Percentiles rank a stretch among this genome's conserved stretches.
These are phyloP conservation scores for Paracoccidioides brasiliensis DNA, from an alignment of 2,329 filamentous ascomycete genomes.

Conservation along the genomic window DNA sequence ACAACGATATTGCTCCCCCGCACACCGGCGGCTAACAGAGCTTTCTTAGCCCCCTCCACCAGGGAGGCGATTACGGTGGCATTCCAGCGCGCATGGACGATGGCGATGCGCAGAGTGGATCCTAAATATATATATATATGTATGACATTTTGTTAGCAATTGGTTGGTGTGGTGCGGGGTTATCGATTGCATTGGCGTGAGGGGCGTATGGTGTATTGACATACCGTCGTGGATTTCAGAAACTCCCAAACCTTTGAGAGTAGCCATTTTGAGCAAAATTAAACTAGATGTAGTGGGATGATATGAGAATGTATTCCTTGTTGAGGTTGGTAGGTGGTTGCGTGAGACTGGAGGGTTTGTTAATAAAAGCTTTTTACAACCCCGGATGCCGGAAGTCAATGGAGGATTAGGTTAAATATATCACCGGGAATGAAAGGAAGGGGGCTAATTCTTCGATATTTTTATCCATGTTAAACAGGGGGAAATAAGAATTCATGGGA, in stretches of 20 bases:
- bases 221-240: constrained; percentile 45
- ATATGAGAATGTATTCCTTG: too few relatives aligned
- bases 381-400: too few relatives aligned
- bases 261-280: constrained; percentile 32
- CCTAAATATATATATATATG: constrained; percentile 28
- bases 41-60: constrained; percentile 64
- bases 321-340: background rate
- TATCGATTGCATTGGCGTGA: background rate
- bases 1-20: constrained; percentile 76
- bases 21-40: constrained; percentile 66
- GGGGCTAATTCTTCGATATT: too few relatives aligned
- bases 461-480: too few relatives aligned
- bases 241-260: constrained; percentile 51
- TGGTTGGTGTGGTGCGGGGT: background rate
- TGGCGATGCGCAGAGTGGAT: constrained; percentile 71
- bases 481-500: too few relatives aligned
- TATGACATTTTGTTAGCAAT: background rate
- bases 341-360: too few relatives aligned
- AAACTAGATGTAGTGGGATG: background rate
- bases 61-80: constrained; percentile 73
- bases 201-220: background rate
- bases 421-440: too few relatives aligned
- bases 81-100: constrained; percentile 96
- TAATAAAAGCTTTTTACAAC: too few relatives aligned
- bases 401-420: too few relatives aligned